A percentile compares a stretch with the other conserved stretches of the same genome.
Evolutionary conservation across 805 yeast genomes (phyloP).

Genomic region (Myxozyma kluyveri): DNA sequence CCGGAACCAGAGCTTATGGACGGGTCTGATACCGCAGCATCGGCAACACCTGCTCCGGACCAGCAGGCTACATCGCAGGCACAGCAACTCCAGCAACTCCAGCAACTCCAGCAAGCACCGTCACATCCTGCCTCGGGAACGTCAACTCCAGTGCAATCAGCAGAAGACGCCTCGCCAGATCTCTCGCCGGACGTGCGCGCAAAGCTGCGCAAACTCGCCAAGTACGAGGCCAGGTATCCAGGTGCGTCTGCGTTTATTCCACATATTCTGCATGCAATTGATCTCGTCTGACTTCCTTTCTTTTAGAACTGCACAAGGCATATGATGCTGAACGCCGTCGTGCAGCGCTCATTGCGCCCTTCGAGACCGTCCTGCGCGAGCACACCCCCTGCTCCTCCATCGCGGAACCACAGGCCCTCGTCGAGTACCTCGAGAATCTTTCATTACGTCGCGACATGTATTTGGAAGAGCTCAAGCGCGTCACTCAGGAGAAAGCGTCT

Average conservation of each 20-base stretch:
- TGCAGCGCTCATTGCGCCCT: constrained; percentile 53
- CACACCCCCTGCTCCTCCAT: constrained; percentile 76
- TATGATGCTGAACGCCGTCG: constrained; percentile 77
- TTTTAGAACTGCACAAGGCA: constrained; percentile 59
- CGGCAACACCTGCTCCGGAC: too few species aligned
- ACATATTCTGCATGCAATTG: too few species aligned
- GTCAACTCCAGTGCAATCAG: constrained; percentile 9
- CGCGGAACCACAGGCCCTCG: constrained; percentile 65
- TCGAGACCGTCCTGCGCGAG: constrained; percentile 72
- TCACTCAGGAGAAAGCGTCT: constrained; percentile 34
- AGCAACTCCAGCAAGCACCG: background rate
- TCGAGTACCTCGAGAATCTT: constrained; percentile 65
- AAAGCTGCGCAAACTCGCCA: constrained; percentile 69
- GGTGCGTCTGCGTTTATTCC: constrained; percentile 33
- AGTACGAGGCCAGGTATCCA: constrained; percentile 91
- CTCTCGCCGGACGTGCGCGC: constrained; percentile 46
- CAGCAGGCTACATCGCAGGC: background rate
- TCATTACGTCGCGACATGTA: constrained; percentile 59
- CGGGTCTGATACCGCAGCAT: background rate
- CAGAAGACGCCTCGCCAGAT: constrained; percentile 16
- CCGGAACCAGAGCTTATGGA: background rate
- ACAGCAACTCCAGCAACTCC: background rate
- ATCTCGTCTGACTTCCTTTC: background rate
- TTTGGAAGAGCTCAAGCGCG: constrained; percentile 60
- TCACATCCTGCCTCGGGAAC: constrained; percentile 2